These are phyloP conservation scores for Aspergillus ustus DNA, from an alignment of 2,329 filamentous ascomycete species.

Conservation along the genomic window DNA sequence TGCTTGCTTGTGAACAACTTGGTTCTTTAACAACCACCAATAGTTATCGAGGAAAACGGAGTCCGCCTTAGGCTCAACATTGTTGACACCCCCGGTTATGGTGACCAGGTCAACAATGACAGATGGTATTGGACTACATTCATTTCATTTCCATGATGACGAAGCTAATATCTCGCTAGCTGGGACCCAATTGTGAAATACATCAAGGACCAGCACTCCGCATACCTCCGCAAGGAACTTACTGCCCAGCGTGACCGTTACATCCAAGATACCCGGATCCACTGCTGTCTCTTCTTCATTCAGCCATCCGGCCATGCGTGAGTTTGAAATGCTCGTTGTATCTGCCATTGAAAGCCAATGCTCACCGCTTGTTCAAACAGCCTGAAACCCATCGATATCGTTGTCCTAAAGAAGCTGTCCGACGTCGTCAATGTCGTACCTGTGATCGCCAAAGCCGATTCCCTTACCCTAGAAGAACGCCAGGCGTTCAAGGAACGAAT, in stretches of 20 bases:
- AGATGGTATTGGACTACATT: conserved; percentile 65
- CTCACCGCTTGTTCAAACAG: conserved; percentile 33
- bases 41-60: conserved; percentile 96
- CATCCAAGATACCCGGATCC: conserved; percentile 98
- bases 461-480: conserved; percentile 92
- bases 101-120: conserved; percentile 99
- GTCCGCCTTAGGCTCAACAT: conserved; percentile 98
- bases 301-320: conserved; percentile 93
- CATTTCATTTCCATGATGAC: not conserved
- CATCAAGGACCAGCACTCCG: conserved; percentile 99
- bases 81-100: conserved; percentile 97
- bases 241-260: conserved; percentile 98
- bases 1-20: not conserved
- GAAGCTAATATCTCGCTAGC: conserved; percentile 46
- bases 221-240: conserved; percentile 98
- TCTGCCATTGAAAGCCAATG: not conserved
- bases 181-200: conserved; percentile 99
- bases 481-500: conserved; percentile 97
- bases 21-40: conserved; percentile 23
- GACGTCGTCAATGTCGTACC: conserved; percentile 99
- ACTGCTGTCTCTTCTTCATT: conserved; percentile 99
- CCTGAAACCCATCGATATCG: conserved; percentile 98
- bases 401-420: conserved; percentile 98
- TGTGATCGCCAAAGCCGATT: conserved; percentile 98
- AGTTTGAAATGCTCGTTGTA: conserved; percentile 25